Evolutionary conservation across 805 yeast species (phyloP).

Genomic region (Hanseniaspora guilliermondii): DNA sequence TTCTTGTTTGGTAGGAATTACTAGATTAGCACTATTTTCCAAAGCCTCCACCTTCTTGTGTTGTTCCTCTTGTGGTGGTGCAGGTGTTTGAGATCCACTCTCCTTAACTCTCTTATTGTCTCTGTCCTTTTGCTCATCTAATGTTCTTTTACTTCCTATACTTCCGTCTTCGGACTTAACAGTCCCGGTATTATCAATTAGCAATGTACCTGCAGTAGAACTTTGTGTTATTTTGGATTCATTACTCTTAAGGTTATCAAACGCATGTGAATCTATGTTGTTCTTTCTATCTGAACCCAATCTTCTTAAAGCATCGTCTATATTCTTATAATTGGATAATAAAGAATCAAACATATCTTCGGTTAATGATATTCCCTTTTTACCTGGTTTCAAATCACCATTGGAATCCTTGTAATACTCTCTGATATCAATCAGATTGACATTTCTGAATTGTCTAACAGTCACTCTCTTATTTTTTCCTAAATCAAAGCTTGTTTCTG

Average conservation of each 20-base stretch:
- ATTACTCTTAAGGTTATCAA: conserved; percentile 20
- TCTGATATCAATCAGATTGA: conserved; percentile 64
- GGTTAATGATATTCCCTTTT: conserved; percentile 40
- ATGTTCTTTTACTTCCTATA: conserved; percentile 14
- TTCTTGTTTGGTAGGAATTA: conserved; percentile 21
- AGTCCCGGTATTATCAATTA: conserved; percentile 7
- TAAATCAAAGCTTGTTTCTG: conserved; percentile 31
- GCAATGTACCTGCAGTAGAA: conserved; percentile 3
- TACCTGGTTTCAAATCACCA: conserved; percentile 65
- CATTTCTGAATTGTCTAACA: conserved; percentile 58
- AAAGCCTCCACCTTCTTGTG: conserved; percentile 24
- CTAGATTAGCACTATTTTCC: conserved; percentile 25
- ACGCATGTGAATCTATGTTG: conserved; percentile 22
- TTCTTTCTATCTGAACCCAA: conserved; percentile 28
- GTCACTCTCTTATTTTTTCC: conserved; percentile 58
- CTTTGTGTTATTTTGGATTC: conserved; percentile 15
- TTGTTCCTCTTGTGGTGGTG: conserved; percentile 29
- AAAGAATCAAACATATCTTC: conserved; percentile 29
- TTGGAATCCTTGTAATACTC: conserved; percentile 59
- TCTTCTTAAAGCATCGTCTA: conserved; percentile 29
- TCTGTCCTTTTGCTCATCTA: conserved; percentile 12
- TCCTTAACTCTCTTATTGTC: conserved; percentile 21
- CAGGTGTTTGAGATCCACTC: conserved; percentile 17
- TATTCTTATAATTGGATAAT: conserved; percentile 26
- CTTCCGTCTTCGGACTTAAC: conserved; percentile 12